Evolutionary conservation across 345 rosid species (phyloP), one percentile per base, ranked within the genome.

Genomic region (Barbarea vulgaris): DNA sequence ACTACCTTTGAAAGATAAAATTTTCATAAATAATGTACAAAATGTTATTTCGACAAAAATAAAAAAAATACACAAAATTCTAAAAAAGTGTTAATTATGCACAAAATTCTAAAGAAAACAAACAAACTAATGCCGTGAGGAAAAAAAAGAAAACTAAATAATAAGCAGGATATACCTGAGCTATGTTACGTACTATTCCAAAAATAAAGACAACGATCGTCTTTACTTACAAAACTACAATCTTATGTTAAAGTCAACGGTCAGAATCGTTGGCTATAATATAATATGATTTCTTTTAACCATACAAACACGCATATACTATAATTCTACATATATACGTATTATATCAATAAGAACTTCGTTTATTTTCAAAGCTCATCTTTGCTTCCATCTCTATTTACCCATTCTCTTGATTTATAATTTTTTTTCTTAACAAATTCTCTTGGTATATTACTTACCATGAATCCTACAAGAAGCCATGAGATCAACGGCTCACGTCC

Each of bases 211-310:
- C 52, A 42, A 69, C 44, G 33, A 63, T 17, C 41, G 18, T 44
- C 24, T 42, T 11, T 44, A 76, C 37, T 61, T 69, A 42, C 44
- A 63, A 64, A 71, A 28, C 36, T 36, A 13, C 1, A 11, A 34
- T 19, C 21, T 31, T 47, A 57, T 22, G n/a, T 28, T 5, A 50
- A 61, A 67, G 92, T 90, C 96, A 88, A 84, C 85, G 96, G 91
- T 90, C 93, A 84, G 81, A 79, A 79, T 82, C 79, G 88, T 81
- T 77, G 85, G 89, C 91, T 68, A 7, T n/a, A 54, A 33, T 33
- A 68, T 14, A 31, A 54, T 44, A 76, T 33, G 25, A 64, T 53
- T 31, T 42, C 5, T 17, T 1, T 41, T 54, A 62, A 41, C 31
- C 11, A 70, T 17, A 34, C 42, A 14, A 33, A 15, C 33, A 63